These are phyloP conservation scores for Calonectria ilicicola DNA, from an alignment of 2,329 filamentous ascomycete genomes.

Conservation along the genomic window DNA sequence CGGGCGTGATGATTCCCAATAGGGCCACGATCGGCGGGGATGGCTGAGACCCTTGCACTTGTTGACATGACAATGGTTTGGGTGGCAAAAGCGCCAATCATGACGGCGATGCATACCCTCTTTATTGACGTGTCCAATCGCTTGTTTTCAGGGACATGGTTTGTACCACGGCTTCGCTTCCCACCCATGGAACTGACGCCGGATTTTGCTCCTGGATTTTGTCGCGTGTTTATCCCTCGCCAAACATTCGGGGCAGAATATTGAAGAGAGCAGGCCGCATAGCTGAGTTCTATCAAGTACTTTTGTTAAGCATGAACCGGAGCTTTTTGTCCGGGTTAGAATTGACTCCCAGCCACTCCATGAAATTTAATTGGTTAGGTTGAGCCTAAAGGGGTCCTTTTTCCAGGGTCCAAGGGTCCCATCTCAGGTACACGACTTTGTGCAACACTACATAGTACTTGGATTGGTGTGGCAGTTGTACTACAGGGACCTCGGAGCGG, in stretches of 20 bases:
- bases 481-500: slow-evolving; percentile 29
- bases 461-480: slow-evolving; percentile 31
- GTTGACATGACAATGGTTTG: slow-evolving; percentile 29
- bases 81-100: slow-evolving; percentile 38
- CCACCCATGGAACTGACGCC: slow-evolving; percentile 26
- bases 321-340: slow-evolving; percentile 37
- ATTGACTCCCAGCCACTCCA: slow-evolving; percentile 3
- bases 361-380: slow-evolving; percentile 31
- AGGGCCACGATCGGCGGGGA: slow-evolving; percentile 34
- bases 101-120: slow-evolving; percentile 20
- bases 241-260: background rate
- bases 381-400: slow-evolving; percentile 22
- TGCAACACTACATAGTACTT: slow-evolving; percentile 30
- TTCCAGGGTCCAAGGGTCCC: slow-evolving; percentile 39
- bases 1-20: slow-evolving; percentile 29
- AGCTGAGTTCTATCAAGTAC: slow-evolving; percentile 19
- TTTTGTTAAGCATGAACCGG: slow-evolving; percentile 31
- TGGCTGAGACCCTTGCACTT: slow-evolving; percentile 38
- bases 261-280: background rate
- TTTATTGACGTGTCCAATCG: slow-evolving; percentile 31
- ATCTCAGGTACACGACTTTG: slow-evolving; percentile 23
- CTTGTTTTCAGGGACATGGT: slow-evolving; percentile 27
- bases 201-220: slow-evolving; percentile 12
- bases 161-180: slow-evolving; percentile 31
- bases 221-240: slow-evolving; percentile 6